Evolutionary conservation across 306 rosid species (phyloP), one percentile per base, ranked within the genome.

Genomic region (Vigna hirtella): DNA sequence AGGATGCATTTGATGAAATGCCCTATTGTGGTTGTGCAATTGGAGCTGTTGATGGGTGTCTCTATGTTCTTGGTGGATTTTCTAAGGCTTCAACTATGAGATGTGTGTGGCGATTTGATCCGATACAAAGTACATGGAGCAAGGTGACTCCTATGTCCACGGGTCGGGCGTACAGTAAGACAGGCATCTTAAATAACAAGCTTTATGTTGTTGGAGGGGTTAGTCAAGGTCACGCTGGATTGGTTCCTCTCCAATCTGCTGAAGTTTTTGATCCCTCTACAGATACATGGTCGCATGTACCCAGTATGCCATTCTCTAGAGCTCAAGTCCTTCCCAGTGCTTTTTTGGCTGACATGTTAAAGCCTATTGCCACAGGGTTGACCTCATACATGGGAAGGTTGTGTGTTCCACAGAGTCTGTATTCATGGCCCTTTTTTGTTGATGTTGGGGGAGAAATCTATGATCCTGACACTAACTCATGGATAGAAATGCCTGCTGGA

Each of bases 131-230:
- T 79, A 32, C 72, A 1, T 95, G 99, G 99, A 88, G 62, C 59
- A 93, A 91, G 83, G 86, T 85, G 65, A 79, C 82, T 53, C 77
- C 98, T 16, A 95, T 93, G 99, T 88, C 96, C 22, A 85, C 89
- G 0, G 92, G 98, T 38, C 84, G 98, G 75, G 98, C 98, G 9
- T 95, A 95, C 68, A 85, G 93, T 80, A 95, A 95, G 87, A 95
- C 98, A 15, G 90, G 93, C 32, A 86, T 91, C 78, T 85, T 95
- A 81, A 91, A 91, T 58, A 79, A 89, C 80, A 95, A 89, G 87
- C 97, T 95, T 68, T 95, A 93, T 84, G 97, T 93, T 66, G 93
- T 93, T 83, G 98, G 98, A 72, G 98, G 97, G 30, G 98, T 95
- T 80, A 93, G 90, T 77, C 93, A 87, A 62, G 97, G 93, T 59